These are phyloP conservation scores for Scleroderma bovista DNA, from an alignment of 768 basidiomycete genomes.

Conservation along the genomic window DNA sequence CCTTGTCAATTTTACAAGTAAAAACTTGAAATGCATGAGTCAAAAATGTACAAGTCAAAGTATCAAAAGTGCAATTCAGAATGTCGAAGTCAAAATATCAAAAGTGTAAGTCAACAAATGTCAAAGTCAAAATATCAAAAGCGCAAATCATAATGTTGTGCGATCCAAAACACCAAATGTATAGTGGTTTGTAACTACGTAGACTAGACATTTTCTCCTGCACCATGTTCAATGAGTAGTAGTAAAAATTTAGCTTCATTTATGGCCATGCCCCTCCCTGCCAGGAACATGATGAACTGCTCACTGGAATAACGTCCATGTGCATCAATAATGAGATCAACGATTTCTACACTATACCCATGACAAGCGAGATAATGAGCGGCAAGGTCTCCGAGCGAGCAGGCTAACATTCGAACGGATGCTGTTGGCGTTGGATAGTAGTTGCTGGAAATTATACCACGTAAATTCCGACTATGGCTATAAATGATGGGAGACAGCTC, in stretches of 20 bases:
- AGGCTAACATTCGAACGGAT: background rate
- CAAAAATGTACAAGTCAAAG: too few relatives aligned
- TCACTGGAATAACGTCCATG: background rate
- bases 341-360: background rate
- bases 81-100: too few relatives aligned
- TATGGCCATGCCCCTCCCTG: background rate
- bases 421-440: background rate
- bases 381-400: background rate
- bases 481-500: too few relatives aligned
- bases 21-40: too few relatives aligned
- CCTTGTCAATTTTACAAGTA: too few relatives aligned
- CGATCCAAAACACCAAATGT: too few relatives aligned
- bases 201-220: too few relatives aligned
- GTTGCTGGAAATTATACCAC: background rate
- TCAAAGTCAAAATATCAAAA: too few relatives aligned
- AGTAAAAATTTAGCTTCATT: background rate
- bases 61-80: too few relatives aligned
- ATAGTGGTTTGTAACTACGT: too few relatives aligned
- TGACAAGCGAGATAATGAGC: background rate
- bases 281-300: background rate
- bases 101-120: too few relatives aligned
- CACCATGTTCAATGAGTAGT: background rate
- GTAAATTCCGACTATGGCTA: background rate
- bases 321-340: background rate
- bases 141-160: too few relatives aligned